Conservation (phyloP, 768 basidiomycete genomes). For the Sporobolomyces pararoseus region DNA sequence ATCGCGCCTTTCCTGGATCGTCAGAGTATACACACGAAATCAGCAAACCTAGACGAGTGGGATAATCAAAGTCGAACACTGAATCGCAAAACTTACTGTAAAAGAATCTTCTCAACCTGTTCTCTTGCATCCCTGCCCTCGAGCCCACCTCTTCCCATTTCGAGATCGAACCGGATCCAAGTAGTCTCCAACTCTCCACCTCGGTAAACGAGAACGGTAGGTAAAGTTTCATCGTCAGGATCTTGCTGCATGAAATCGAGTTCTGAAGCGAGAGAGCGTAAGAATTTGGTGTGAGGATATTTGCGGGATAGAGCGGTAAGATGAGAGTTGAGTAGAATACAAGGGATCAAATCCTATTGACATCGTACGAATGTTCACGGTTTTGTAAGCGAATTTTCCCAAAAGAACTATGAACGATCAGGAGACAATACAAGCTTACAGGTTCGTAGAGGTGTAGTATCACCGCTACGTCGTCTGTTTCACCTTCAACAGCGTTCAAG, state of each 20-base stretch:
- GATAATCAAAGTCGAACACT: background rate
- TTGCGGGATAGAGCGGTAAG: slow-evolving; percentile 41
- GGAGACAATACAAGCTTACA: slow-evolving; percentile 17
- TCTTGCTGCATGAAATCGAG: slow-evolving; percentile 43
- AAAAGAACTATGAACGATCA: too few relatives aligned
- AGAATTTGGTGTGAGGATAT: slow-evolving; percentile 45
- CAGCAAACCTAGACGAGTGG: background rate
- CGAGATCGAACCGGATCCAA: slow-evolving; percentile 43
- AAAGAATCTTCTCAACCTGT: background rate
- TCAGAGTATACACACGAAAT: background rate
- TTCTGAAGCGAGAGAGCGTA: slow-evolving; percentile 39
- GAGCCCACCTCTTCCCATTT: slow-evolving; percentile 7
- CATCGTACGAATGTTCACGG: too few relatives aligned
- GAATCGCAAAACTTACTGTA: background rate
- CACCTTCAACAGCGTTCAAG: slow-evolving; percentile 44
- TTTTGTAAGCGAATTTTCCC: too few relatives aligned
- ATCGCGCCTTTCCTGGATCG: slow-evolving; percentile 8
- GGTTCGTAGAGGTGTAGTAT: slow-evolving; percentile 44
- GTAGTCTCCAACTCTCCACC: slow-evolving; percentile 41
- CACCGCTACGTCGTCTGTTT: slow-evolving; percentile 35
- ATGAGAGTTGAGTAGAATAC: slow-evolving; percentile 42
- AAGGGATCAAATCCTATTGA: slow-evolving; percentile 37
- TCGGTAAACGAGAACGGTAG: slow-evolving; percentile 45
- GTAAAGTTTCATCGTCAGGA: slow-evolving; percentile 43
- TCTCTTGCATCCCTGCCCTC: slow-evolving; percentile 12